A percentile compares a stretch with the other conserved stretches of the same genome.
These are phyloP conservation scores for Tilletia caries DNA, from an alignment of 1,284 basidiomycete genomes.

Conservation along the genomic window DNA sequence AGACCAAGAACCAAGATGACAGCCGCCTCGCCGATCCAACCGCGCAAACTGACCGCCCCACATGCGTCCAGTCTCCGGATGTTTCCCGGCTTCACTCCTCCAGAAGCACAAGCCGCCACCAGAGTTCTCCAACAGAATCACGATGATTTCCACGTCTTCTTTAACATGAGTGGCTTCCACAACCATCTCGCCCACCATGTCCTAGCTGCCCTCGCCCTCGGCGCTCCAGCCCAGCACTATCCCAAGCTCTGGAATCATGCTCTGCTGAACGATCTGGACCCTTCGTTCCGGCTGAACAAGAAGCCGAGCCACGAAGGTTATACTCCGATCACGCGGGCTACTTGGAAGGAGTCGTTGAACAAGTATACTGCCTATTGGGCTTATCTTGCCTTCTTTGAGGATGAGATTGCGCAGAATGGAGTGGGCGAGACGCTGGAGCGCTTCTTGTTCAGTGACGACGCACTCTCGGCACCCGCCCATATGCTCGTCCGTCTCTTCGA, in stretches of 20 bases:
- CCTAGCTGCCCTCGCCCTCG: slow-evolving; percentile 26
- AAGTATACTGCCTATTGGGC: slow-evolving; percentile 28
- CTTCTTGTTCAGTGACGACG: slow-evolving; percentile 26
- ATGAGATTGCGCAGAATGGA: slow-evolving; percentile 12
- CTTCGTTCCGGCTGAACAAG: slow-evolving; percentile 18
- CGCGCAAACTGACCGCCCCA: background rate
- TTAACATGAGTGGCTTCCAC: slow-evolving; percentile 34
- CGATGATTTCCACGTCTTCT: slow-evolving; percentile 30
- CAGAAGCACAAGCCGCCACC: slow-evolving; percentile 81
- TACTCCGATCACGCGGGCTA: slow-evolving; percentile 17
- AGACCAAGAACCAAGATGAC: background rate
- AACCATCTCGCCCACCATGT: slow-evolving; percentile 34
- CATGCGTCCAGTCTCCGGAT: background rate
- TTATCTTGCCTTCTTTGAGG: slow-evolving; percentile 33
- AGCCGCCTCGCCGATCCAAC: background rate
- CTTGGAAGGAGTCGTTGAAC: slow-evolving; percentile 31
- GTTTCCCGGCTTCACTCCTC: slow-evolving; percentile 48
- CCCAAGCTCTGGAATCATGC: slow-evolving; percentile 18
- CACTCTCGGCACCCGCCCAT: slow-evolving; percentile 15
- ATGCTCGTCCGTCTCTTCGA: slow-evolving; percentile 37
- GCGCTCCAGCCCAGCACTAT: slow-evolving; percentile 19
- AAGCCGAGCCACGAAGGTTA: background rate
- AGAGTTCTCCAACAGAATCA: slow-evolving; percentile 23
- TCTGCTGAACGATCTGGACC: slow-evolving; percentile 18
- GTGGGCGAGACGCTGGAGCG: slow-evolving; percentile 18